Conservation (phyloP, 2,329 filamentous ascomycete species). For the Colletotrichum gloeosporioides region DNA sequence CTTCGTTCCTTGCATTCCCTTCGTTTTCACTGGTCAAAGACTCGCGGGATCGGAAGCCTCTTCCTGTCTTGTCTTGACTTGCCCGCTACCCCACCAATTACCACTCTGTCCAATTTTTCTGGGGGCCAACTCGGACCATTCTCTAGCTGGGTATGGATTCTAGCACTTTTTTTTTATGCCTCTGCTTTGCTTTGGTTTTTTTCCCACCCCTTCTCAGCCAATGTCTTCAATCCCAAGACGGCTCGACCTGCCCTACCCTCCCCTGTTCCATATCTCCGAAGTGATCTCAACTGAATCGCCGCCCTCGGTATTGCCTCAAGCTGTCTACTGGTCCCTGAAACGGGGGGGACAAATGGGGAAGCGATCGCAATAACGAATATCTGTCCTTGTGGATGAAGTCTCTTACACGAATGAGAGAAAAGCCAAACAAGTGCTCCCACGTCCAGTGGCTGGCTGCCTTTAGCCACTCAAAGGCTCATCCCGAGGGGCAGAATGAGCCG, state of each 20-base stretch:
- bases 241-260: not conserved
- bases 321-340: not conserved
- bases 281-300: conserved; percentile 6
- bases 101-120: conserved; percentile 1
- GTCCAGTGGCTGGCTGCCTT: not conserved
- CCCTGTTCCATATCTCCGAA: not conserved
- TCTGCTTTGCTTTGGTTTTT: not conserved
- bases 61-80: conserved; percentile 15
- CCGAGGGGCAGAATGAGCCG: not conserved
- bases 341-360: not conserved
- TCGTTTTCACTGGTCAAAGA: not conserved
- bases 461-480: not conserved
- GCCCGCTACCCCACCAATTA: conserved; percentile 4
- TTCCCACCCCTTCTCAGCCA: not conserved
- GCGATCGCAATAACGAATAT: not conserved
- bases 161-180: not conserved
- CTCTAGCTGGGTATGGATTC: not conserved
- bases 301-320: not conserved
- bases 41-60: conserved; percentile 11
- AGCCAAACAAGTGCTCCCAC: conserved; percentile 3
- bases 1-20: not conserved
- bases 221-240: not conserved
- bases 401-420: not conserved
- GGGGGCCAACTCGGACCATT: conserved; percentile 9
- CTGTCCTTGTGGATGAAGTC: not conserved